Evolutionary conservation across 2,329 filamentous ascomycete species (phyloP).

Genomic region (Leptoxyphium fumago): DNA sequence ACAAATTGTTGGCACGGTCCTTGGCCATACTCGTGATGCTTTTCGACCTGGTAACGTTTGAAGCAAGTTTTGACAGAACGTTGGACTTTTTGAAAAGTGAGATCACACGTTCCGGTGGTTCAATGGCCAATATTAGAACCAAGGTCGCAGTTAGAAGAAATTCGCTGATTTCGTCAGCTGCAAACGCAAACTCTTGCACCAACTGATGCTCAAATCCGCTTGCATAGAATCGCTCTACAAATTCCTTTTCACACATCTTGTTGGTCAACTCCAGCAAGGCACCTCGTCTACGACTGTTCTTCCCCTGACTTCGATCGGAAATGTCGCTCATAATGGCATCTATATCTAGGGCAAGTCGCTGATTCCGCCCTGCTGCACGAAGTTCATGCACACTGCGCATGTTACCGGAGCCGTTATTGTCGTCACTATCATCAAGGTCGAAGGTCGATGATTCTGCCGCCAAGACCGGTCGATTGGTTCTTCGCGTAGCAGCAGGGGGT

Average conservation of each 20-base stretch:
- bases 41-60: conserved; percentile 37
- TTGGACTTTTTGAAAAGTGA: conserved; percentile 30
- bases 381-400: conserved; percentile 48
- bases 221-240: conserved; percentile 56
- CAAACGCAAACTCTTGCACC: conserved; percentile 41
- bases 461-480: conserved; percentile 3
- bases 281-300: conserved; percentile 34
- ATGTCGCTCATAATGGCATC: conserved; percentile 46
- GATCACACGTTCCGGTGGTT: conserved; percentile 45
- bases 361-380: conserved; percentile 42
- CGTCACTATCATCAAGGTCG: conserved; percentile 31
- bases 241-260: conserved; percentile 44
- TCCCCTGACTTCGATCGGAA: conserved; percentile 28
- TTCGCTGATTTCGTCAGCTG: conserved; percentile 33
- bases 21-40: conserved; percentile 48
- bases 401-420: conserved; percentile 25
- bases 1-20: conserved; percentile 54
- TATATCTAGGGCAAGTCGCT: conserved; percentile 40
- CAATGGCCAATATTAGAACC: conserved; percentile 45
- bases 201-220: conserved; percentile 57
- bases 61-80: conserved; percentile 31
- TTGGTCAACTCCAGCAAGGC: conserved; percentile 41
- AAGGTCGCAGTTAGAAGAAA: conserved; percentile 52
- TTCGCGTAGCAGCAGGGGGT: conserved; percentile 2
- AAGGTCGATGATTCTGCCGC: conserved; percentile 15